Percentiles rank a stretch among this genome's conserved stretches.
Evolutionary conservation across 768 basidiomycete species (phyloP).

Genomic region (Pluteus cervinus): DNA sequence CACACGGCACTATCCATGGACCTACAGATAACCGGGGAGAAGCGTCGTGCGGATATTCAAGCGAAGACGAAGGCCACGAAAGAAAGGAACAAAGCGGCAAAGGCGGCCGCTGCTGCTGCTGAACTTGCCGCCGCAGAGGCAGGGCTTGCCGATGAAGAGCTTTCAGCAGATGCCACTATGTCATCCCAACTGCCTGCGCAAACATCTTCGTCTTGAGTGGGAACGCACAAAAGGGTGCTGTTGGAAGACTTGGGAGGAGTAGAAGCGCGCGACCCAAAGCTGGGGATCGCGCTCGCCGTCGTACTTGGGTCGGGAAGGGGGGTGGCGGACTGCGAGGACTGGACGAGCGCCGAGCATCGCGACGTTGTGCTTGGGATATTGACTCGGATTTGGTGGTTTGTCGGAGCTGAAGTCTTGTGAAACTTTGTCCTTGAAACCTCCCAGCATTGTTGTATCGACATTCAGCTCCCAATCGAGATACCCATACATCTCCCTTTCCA

Average conservation of each 20-base stretch:
- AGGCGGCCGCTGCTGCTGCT: too few species aligned
- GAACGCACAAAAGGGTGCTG: too few species aligned
- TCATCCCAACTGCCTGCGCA: too few species aligned
- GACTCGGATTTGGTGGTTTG: too few species aligned
- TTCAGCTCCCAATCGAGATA: slow-evolving; percentile 93
- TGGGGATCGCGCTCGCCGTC: slow-evolving; percentile 42
- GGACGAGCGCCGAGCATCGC: slow-evolving; percentile 51
- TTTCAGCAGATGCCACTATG: too few species aligned
- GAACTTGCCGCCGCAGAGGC: too few species aligned
- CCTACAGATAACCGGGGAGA: slow-evolving; percentile 8
- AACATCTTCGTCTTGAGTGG: too few species aligned
- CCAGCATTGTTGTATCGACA: slow-evolving; percentile 57
- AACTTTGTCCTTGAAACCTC: slow-evolving; percentile 56
- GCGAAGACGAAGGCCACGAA: slow-evolving; percentile 12
- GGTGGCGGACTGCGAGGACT: slow-evolving; percentile 31
- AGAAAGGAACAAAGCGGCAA: slow-evolving; percentile 6
- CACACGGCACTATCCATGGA: slow-evolving; percentile 6
- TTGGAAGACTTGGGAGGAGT: too few species aligned
- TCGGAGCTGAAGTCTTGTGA: slow-evolving; percentile 48
- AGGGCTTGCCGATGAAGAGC: too few species aligned
- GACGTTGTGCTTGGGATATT: slow-evolving; percentile 60
- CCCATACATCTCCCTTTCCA: slow-evolving; percentile 90
- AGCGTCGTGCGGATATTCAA: slow-evolving; percentile 10
- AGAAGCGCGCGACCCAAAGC: too few species aligned
- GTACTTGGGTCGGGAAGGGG: slow-evolving; percentile 36